A percentile compares a stretch with the other conserved stretches of the same genome.
These are phyloP conservation scores for Ogataea nitratoaversa DNA, from an alignment of 805 yeast genomes.

Conservation along the genomic window DNA sequence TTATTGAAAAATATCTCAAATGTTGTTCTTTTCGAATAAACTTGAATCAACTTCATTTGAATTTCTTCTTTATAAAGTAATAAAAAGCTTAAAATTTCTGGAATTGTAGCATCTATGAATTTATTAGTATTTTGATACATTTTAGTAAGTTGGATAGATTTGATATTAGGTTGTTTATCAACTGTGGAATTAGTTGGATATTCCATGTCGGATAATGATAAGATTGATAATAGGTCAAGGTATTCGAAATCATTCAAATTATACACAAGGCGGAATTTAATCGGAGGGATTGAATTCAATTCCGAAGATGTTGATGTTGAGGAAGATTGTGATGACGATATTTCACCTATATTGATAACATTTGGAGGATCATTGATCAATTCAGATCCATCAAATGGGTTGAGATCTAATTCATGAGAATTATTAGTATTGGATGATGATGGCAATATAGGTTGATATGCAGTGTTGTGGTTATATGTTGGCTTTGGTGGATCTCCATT, in stretches of 20 bases:
- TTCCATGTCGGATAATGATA: constrained; percentile 17
- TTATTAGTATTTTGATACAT: constrained; percentile 28
- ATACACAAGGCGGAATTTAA: constrained; percentile 42
- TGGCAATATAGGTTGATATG: background rate
- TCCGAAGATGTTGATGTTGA: constrained; percentile 11
- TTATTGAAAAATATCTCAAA: constrained; percentile 37
- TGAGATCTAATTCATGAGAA: constrained; percentile 14
- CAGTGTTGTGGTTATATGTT: background rate
- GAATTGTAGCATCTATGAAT: constrained; percentile 25
- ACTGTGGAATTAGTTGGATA: constrained; percentile 6
- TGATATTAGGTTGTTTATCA: no score
- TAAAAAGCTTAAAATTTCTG: constrained; percentile 27
- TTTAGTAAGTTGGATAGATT: constrained; percentile 9
- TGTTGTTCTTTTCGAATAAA: constrained; percentile 29
- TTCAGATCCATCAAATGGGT: constrained; percentile 28
- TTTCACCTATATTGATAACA: background rate
- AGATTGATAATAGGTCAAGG: constrained; percentile 26
- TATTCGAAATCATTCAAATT: constrained; percentile 41
- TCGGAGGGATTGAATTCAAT: constrained; percentile 29
- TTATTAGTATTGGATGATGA: background rate
- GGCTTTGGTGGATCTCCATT: background rate
- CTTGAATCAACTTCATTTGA: constrained; percentile 26
- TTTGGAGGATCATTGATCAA: constrained; percentile 16
- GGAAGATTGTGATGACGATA: constrained; percentile 2
- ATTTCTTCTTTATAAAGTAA: constrained; percentile 31